A percentile compares a stretch with the other conserved stretches of the same genome.
Conservation (phyloP, 257 asterid genomes). For the Salvia splendens region DNA sequence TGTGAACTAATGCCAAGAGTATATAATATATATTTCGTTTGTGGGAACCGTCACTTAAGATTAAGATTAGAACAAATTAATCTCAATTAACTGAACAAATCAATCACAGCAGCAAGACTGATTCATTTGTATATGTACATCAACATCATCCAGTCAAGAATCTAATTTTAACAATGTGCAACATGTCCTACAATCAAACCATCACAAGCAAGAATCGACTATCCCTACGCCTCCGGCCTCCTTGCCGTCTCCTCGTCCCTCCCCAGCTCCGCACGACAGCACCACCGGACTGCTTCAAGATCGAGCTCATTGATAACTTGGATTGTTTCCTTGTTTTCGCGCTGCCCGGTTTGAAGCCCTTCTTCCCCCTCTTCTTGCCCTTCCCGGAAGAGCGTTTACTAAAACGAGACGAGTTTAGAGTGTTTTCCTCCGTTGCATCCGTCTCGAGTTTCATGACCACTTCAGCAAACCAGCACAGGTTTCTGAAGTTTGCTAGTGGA, state of each 20-base stretch:
- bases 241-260: constrained; percentile 44
- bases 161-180: not conserved
- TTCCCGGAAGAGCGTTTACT: constrained; percentile 28
- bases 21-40: no score
- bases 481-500: constrained; percentile 24
- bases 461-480: constrained; percentile 62
- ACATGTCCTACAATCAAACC: constrained; percentile 23
- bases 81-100: no score
- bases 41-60: no score
- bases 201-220: constrained; percentile 25
- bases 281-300: constrained; percentile 37
- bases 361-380: constrained; percentile 35
- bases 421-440: constrained; percentile 18
- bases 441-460: constrained; percentile 30
- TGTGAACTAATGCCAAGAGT: no score
- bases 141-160: not conserved
- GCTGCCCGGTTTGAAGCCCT: constrained; percentile 34
- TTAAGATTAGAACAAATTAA: no score
- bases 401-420: constrained; percentile 22
- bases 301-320: constrained; percentile 35
- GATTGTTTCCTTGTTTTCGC: constrained; percentile 37
- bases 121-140: constrained; percentile 30
- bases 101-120: not conserved
- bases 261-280: constrained; percentile 50
- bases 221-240: constrained; percentile 37